These are phyloP conservation scores for Rheum nobile DNA, from an alignment of 148 eudicot genomes.

Conservation along the genomic window DNA sequence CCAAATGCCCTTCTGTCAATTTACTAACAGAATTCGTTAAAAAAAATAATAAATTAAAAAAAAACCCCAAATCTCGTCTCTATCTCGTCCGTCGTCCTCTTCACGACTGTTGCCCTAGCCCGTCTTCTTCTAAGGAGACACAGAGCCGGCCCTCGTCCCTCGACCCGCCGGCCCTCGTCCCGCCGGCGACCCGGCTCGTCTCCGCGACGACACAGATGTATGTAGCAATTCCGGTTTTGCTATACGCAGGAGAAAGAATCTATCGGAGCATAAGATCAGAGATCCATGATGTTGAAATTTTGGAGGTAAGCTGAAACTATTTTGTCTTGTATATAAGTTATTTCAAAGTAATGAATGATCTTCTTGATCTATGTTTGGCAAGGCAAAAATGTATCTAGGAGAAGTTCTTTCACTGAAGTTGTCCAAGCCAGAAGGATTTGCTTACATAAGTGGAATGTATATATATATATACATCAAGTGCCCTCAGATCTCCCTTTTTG, in stretches of 20 bases:
- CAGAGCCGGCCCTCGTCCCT: no score
- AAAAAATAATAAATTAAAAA: no score
- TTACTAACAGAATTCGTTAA: no score
- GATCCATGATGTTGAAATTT: slow-evolving; percentile 8
- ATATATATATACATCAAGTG: slow-evolving; percentile 97
- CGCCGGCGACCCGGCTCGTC: no score
- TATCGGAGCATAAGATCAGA: slow-evolving; percentile 9
- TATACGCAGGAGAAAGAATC: slow-evolving; percentile 74
- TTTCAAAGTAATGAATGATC: not conserved
- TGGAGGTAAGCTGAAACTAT: slow-evolving; percentile 2
- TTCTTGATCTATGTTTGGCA: not conserved
- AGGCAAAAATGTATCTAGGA: slow-evolving; percentile 88
- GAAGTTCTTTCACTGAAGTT: slow-evolving; percentile 77
- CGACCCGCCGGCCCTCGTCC: no score
- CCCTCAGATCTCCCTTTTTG: slow-evolving; percentile 81
- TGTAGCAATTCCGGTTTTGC: slow-evolving; percentile 71
- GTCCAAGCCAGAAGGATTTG: slow-evolving; percentile 80
- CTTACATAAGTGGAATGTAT: slow-evolving; percentile 89
- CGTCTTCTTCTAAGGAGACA: no score
- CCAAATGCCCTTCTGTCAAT: no score
- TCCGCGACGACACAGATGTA: slow-evolving; percentile 99
- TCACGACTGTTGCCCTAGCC: no score
- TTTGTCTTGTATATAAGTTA: not conserved
- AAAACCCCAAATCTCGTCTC: no score
- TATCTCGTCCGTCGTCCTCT: no score